phyloP scores from a whole-genome alignment of 2,329 filamentous ascomycete species.

The Niveomyces coronatus region DNA sequence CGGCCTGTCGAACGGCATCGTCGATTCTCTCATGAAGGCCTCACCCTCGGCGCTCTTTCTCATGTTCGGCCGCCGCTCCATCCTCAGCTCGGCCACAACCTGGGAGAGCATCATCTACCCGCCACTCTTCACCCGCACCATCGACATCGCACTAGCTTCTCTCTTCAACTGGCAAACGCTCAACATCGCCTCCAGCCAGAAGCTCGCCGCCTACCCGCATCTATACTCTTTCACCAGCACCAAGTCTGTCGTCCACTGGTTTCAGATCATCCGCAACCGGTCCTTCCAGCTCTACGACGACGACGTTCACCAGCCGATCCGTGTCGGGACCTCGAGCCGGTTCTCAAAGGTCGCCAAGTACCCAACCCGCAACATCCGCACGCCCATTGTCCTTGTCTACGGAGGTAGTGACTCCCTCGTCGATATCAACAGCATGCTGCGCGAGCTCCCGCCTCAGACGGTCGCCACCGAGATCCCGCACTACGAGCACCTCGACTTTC shows the following conservation, averaged over 20 bases:
- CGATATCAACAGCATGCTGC: slow-evolving; percentile 86
- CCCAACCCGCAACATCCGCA: slow-evolving; percentile 93
- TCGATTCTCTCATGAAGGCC: slow-evolving; percentile 86
- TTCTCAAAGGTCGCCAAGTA: slow-evolving; percentile 97
- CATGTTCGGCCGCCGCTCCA: slow-evolving; percentile 82
- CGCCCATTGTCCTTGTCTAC: slow-evolving; percentile 86
- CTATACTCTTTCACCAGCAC: slow-evolving; percentile 94
- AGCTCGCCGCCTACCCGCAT: slow-evolving; percentile 90
- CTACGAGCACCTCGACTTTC: slow-evolving; percentile 93
- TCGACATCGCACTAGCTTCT: slow-evolving; percentile 71
- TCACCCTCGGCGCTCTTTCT: slow-evolving; percentile 89
- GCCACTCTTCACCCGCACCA: slow-evolving; percentile 79
- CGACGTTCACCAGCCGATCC: slow-evolving; percentile 70
- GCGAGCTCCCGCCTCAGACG: slow-evolving; percentile 75
- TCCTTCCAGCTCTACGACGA: slow-evolving; percentile 99
- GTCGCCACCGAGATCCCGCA: slow-evolving; percentile 78
- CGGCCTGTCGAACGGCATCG: slow-evolving; percentile 78
- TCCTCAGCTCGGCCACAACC: slow-evolving; percentile 87
- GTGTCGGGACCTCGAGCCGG: slow-evolving; percentile 59
- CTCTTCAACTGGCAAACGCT: slow-evolving; percentile 81
- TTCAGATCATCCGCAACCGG: slow-evolving; percentile 94
- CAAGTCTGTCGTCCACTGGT: slow-evolving; percentile 97
- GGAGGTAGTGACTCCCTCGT: slow-evolving; percentile 90
- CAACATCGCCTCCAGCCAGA: slow-evolving; percentile 81
- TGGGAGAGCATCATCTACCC: slow-evolving; percentile 96